phyloP scores from a whole-genome alignment of 2,329 filamentous ascomycete genomes.

The Verticillium tricorpus region DNA sequence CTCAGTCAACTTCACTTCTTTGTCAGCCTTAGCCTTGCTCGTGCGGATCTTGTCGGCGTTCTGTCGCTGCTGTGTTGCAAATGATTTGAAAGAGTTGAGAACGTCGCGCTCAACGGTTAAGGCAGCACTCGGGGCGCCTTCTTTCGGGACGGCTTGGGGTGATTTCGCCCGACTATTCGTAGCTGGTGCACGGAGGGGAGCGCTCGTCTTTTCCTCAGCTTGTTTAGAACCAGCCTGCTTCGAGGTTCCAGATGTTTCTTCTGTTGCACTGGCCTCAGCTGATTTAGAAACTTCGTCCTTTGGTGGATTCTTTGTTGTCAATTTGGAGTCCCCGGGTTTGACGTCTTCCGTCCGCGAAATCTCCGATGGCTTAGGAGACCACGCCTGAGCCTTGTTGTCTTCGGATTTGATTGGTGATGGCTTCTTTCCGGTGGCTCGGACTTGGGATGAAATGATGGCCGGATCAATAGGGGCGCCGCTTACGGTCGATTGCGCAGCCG shows the following conservation, averaged over 20 bases:
- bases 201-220: conserved; percentile 11
- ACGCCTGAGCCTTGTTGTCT: conserved; percentile 6
- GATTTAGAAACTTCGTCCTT: conserved; percentile 6
- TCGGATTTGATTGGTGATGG: conserved; percentile 30
- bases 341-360: conserved; percentile 3
- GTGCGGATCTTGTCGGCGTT: conserved; percentile 52
- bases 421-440: conserved; percentile 47
- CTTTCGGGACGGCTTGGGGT: conserved; percentile 19
- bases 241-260: conserved; percentile 1
- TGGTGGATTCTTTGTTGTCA: conserved; percentile 2
- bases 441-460: conserved; percentile 84
- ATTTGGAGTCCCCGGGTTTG: conserved; percentile 1
- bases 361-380: conserved; percentile 4
- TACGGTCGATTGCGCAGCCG: conserved; percentile 67
- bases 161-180: not conserved
- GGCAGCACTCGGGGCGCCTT: conserved; percentile 46
- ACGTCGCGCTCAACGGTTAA: conserved; percentile 60
- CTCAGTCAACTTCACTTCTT: conserved; percentile 88
- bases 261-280: conserved; percentile 4
- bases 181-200: conserved; percentile 28
- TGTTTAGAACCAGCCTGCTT: not conserved
- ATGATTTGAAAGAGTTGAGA: conserved; percentile 58
- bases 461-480: conserved; percentile 77
- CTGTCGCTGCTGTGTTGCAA: conserved; percentile 53
- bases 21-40: conserved; percentile 66